Conservation (phyloP, 305 asterid genomes). For the Ajuga reptans region DNA sequence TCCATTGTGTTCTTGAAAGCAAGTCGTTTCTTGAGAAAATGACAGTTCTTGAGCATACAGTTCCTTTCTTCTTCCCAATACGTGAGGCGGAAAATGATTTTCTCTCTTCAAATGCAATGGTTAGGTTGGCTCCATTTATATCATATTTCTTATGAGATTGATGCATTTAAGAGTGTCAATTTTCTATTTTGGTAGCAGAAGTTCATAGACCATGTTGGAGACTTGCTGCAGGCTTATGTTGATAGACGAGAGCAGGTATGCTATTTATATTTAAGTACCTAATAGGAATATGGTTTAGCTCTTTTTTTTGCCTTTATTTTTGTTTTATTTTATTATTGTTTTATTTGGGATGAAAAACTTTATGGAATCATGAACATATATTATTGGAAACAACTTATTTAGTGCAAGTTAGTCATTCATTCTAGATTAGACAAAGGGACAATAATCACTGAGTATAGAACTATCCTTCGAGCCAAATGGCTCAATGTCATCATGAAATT, state of each 20-base stretch:
- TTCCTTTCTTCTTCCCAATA: slow-evolving; percentile 95
- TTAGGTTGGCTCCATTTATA: slow-evolving; percentile 32
- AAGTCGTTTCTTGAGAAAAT: slow-evolving; percentile 98
- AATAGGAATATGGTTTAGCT: not conserved
- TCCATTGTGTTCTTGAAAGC: slow-evolving; percentile 98
- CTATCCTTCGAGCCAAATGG: too few relatives aligned
- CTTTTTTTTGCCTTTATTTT: not conserved
- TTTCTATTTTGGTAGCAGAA: slow-evolving; percentile 51
- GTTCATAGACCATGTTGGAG: slow-evolving; percentile 91
- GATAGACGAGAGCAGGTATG: slow-evolving; percentile 96
- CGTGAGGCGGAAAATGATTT: slow-evolving; percentile 77
- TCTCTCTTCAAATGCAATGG: slow-evolving; percentile 93
- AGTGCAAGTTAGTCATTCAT: too few relatives aligned
- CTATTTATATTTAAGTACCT: slow-evolving; percentile 12
- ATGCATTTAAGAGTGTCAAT: slow-evolving; percentile 12
- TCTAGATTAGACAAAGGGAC: too few relatives aligned
- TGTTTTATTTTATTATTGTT: not conserved
- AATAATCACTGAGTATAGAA: too few relatives aligned
- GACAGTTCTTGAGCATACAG: slow-evolving; percentile 85
- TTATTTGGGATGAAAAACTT: too few relatives aligned
- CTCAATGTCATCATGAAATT: too few relatives aligned
- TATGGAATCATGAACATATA: too few relatives aligned
- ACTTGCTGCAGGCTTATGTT: slow-evolving; percentile 86
- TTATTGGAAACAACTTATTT: too few relatives aligned
- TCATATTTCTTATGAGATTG: slow-evolving; percentile 15